These are phyloP conservation scores for Curvularia spicifera DNA, from an alignment of 2,329 filamentous ascomycete genomes.

Conservation along the genomic window DNA sequence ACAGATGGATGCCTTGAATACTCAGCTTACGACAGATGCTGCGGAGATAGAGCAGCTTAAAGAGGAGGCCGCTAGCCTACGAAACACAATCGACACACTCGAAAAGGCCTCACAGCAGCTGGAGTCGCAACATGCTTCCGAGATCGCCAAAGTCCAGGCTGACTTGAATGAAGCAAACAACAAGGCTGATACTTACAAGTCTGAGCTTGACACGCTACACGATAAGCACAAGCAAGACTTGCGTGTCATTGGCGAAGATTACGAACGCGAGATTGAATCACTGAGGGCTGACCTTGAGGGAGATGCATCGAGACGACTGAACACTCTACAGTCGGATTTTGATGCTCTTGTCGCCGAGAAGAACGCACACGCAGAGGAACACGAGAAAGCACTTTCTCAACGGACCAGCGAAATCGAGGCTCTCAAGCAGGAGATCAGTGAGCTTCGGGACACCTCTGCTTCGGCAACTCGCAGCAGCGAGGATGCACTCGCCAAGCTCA, in stretches of 20 bases:
- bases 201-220: slow-evolving; percentile 36
- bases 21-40: slow-evolving; percentile 42
- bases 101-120: slow-evolving; percentile 41
- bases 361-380: slow-evolving; percentile 29
- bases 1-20: slow-evolving; percentile 45
- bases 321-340: slow-evolving; percentile 42
- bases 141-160: slow-evolving; percentile 31
- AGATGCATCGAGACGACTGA: slow-evolving; percentile 44
- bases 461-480: slow-evolving; percentile 32
- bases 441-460: slow-evolving; percentile 31
- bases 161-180: slow-evolving; percentile 38
- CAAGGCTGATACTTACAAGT: slow-evolving; percentile 34
- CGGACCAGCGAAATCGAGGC: slow-evolving; percentile 29
- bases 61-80: slow-evolving; percentile 37
- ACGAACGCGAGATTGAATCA: slow-evolving; percentile 45
- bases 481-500: slow-evolving; percentile 33
- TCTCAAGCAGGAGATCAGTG: slow-evolving; percentile 27
- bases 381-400: slow-evolving; percentile 32
- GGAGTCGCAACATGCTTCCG: slow-evolving; percentile 33
- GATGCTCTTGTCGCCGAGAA: slow-evolving; percentile 42
- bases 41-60: slow-evolving; percentile 36
- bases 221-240: slow-evolving; percentile 40
- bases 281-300: slow-evolving; percentile 46
- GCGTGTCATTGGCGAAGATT: slow-evolving; percentile 41
- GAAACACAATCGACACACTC: slow-evolving; percentile 43